These are phyloP conservation scores for Nectriaceae sp. DNA, from an alignment of 2,329 filamentous ascomycete species.

Conservation along the genomic window DNA sequence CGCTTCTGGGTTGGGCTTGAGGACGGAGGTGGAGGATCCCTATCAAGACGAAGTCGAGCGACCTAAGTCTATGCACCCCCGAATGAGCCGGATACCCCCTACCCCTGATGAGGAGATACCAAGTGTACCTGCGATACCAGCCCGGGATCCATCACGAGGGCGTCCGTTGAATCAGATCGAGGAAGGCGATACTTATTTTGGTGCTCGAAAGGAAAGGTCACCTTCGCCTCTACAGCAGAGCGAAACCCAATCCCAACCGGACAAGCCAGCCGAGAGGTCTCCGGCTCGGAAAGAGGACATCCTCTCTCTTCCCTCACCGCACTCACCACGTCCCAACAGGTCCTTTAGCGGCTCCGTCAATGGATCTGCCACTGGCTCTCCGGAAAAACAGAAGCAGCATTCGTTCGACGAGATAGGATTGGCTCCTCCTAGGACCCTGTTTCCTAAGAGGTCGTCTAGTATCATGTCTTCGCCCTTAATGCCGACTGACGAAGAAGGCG, in stretches of 20 bases:
- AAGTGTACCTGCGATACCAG: conserved; percentile 46
- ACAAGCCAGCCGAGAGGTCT: conserved; percentile 30
- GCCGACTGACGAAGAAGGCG: conserved; percentile 70
- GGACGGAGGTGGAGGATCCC: conserved; percentile 59
- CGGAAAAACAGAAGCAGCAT: conserved; percentile 45
- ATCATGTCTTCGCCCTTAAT: conserved; percentile 64
- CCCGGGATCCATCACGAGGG: conserved; percentile 43
- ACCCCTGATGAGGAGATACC: conserved; percentile 52
- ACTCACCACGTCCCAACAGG: conserved; percentile 6
- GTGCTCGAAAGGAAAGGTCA: conserved; percentile 59
- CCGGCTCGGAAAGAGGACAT: conserved; percentile 36
- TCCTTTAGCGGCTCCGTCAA: too few species aligned
- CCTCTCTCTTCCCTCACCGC: conserved; percentile 37
- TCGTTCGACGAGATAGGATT: conserved; percentile 55
- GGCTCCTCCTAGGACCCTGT: conserved; percentile 51
- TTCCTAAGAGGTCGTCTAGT: conserved; percentile 58
- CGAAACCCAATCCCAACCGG: conserved; percentile 33
- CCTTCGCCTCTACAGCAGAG: conserved; percentile 55
- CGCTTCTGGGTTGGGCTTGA: conserved; percentile 44
- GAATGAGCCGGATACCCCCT: conserved; percentile 65
- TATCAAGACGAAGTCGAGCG: conserved; percentile 50
- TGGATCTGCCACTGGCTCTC: conserved; percentile 40
- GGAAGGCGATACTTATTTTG: conserved; percentile 48
- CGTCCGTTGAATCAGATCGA: conserved; percentile 41
- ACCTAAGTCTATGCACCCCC: conserved; percentile 74